Percentiles rank a stretch among this genome's conserved stretches.
Conservation (phyloP, 192 early-diverging fungal species). For the Mortierella claussenii region DNA sequence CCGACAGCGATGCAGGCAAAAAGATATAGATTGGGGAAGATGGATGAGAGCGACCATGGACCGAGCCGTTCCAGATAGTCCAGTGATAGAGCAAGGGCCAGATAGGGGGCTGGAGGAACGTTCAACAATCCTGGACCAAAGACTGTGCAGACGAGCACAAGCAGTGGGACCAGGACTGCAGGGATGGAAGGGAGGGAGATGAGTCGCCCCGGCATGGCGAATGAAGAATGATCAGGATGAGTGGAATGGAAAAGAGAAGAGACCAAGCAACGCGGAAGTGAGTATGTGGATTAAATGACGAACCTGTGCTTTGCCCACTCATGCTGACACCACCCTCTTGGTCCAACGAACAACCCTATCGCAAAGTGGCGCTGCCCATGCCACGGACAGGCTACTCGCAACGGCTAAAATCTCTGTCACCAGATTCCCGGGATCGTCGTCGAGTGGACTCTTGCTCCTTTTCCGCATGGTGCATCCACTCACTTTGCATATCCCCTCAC, state of each 20-base stretch:
- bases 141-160: slow-evolving; percentile 34
- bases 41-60: slow-evolving; percentile 26
- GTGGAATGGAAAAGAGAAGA: not conserved
- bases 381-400: too few relatives aligned
- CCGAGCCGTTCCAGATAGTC: slow-evolving; percentile 38
- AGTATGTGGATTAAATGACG: too few relatives aligned
- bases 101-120: slow-evolving; percentile 16
- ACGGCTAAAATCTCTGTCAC: too few relatives aligned
- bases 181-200: slow-evolving; percentile 32
- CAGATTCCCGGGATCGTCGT: too few relatives aligned
- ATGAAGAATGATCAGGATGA: not conserved
- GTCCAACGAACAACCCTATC: too few relatives aligned
- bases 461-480: too few relatives aligned
- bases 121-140: slow-evolving; percentile 46
- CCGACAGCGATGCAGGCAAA: slow-evolving; percentile 32
- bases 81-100: slow-evolving; percentile 29
- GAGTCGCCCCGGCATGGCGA: not conserved
- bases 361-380: too few relatives aligned
- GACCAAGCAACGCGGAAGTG: too few relatives aligned
- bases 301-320: too few relatives aligned
- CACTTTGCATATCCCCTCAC: too few relatives aligned
- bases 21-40: slow-evolving; percentile 42
- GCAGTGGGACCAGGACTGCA: slow-evolving; percentile 22
- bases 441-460: too few relatives aligned
- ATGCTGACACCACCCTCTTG: too few relatives aligned